A percentile compares a stretch with the other conserved stretches of the same genome.
Evolutionary conservation across 768 basidiomycete genomes (phyloP).

Genomic region (Kwoniella shandongensis): DNA sequence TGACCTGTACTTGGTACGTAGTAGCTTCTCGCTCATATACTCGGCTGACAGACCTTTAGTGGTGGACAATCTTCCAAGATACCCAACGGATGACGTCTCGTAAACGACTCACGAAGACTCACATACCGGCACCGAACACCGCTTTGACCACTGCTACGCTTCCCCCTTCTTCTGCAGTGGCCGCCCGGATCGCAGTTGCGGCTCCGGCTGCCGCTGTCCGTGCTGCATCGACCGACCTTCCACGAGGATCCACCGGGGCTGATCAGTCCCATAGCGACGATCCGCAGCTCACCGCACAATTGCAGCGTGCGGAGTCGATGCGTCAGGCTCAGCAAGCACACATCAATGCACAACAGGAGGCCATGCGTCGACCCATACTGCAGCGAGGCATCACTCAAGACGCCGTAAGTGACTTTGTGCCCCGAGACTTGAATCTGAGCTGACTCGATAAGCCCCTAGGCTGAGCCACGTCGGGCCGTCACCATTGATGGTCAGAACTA

Average conservation of each 20-base stretch:
- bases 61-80: constrained; percentile 25
- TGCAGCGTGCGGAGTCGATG: constrained; percentile 27
- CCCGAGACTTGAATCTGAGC: no score
- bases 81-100: constrained; percentile 8
- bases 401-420: background rate
- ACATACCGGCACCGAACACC: constrained; percentile 1
- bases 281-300: constrained; percentile 9
- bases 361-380: background rate
- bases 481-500: background rate
- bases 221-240: constrained; percentile 19
- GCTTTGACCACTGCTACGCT: constrained; percentile 2
- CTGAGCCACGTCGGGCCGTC: constrained; percentile 2
- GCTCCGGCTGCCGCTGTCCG: constrained; percentile 27
- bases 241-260: background rate
- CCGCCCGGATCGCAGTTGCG: constrained; percentile 29
- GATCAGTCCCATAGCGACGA: background rate
- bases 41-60: constrained; percentile 3
- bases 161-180: constrained; percentile 27
- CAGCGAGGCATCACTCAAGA: constrained; percentile 4
- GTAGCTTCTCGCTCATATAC: background rate
- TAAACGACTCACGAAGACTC: background rate
- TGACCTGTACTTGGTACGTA: constrained; percentile 23
- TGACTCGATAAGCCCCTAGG: no score
- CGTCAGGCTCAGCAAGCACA: constrained; percentile 19
- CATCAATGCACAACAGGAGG: constrained; percentile 19